These are phyloP conservation scores for Fusarium devonianum DNA, from an alignment of 2,329 filamentous ascomycete genomes.

Conservation along the genomic window DNA sequence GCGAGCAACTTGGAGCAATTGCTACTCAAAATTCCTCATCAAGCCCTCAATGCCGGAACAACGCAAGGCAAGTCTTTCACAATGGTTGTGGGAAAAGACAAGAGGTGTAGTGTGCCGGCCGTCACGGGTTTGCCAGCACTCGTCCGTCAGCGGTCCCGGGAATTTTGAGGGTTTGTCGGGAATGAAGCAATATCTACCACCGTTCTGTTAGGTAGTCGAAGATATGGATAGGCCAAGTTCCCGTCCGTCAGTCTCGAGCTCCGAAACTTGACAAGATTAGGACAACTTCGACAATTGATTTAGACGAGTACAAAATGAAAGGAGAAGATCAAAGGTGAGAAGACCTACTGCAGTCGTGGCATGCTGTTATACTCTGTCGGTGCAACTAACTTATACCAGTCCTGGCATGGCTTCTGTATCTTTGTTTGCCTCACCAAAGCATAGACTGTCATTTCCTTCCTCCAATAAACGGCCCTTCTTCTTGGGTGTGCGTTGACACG, in stretches of 20 bases:
- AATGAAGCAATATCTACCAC: constrained; percentile 3
- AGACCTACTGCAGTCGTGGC: constrained; percentile 29
- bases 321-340: constrained; percentile 13
- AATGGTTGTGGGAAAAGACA: constrained; percentile 2
- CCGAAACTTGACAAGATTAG: background rate
- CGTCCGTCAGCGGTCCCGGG: constrained; percentile 20
- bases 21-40: constrained; percentile 17
- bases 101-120: constrained; percentile 7
- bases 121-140: constrained; percentile 26
- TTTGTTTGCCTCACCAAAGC: constrained; percentile 34
- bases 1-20: constrained; percentile 1
- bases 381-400: constrained; percentile 37
- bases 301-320: constrained; percentile 13
- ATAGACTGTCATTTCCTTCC: background rate
- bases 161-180: constrained; percentile 9
- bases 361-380: constrained; percentile 36
- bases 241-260: background rate
- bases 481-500: constrained; percentile 2
- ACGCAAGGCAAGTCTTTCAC: background rate
- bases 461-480: constrained; percentile 33
- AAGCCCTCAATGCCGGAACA: constrained; percentile 6
- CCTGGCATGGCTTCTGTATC: constrained; percentile 20
- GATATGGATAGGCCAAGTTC: constrained; percentile 1
- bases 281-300: background rate
- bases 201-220: constrained; percentile 8